Evolutionary conservation across 2,329 filamentous ascomycete genomes (phyloP), one percentile per base, ranked within the genome.

Genomic region (Microdochium trichocladiopsis): DNA sequence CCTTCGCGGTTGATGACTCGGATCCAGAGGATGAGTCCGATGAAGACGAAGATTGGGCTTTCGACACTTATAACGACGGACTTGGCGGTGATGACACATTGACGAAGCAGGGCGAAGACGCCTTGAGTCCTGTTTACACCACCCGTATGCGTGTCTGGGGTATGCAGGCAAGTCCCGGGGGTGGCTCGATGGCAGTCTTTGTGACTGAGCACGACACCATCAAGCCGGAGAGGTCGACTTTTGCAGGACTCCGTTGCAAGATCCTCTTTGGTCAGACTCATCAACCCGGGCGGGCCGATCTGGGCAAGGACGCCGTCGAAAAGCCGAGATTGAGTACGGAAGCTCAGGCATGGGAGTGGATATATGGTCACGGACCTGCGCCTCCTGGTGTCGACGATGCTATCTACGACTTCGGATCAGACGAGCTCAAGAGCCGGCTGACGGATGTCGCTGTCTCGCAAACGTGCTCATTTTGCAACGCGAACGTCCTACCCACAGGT

Each of bases 331-430:
- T 78, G 21, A 77, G 76, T n/a, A 80, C 79, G 2, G 80, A 84
- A 61, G 80, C 73, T 0, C 66, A 68, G 36, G 68, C 78, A 47
- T 83, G 79, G 73, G 76, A 82, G 55, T 80, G 76, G 72, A 79
- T 83, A 74, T 83, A 83, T 58, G 79, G 77, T 18, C 66, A 67
- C n/a, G 77, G 76, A 0, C 66, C 70, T 0, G 67, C 71, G 2
- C 73, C 80, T 2, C 67, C 72, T 0, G 76, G 74, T 3, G 67
- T 73, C 3, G 52, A 52, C 28, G 47, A 47, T 4, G 50, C 47
- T 3, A 25, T 45, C 12, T 47, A 50, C 10, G 37, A 43, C 9
- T 45, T 49, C 10, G 18, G 51, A 47, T 43, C 55, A 49, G 31
- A 57, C 21, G 48, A 52, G 0, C 49, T 78, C 11, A 63, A 63